Evolutionary conservation across 805 yeast genomes (phyloP).

Genomic region (Cyberlindnera sargentensis): DNA sequence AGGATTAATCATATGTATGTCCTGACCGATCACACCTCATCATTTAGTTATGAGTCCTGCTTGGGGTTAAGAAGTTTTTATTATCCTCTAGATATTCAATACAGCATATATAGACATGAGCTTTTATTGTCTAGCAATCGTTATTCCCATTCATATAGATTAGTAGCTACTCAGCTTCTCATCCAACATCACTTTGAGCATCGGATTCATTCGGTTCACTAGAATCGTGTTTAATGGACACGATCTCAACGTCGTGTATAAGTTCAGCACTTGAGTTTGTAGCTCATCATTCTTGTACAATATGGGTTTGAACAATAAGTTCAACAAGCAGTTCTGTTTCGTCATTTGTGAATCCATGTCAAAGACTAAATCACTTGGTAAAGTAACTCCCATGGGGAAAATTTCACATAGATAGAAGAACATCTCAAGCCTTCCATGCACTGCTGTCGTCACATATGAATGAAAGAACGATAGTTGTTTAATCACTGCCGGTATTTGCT

Average conservation of each 20-base stretch:
- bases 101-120: neutral
- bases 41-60: too few species aligned
- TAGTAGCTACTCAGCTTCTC: neutral
- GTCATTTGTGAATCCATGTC: conserved; percentile 9
- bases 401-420: conserved; percentile 20
- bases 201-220: conserved; percentile 14
- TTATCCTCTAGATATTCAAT: too few species aligned
- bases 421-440: conserved; percentile 12
- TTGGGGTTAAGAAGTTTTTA: too few species aligned
- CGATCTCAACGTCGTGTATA: conserved; percentile 7
- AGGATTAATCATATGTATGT: too few species aligned
- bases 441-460: neutral
- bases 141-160: neutral
- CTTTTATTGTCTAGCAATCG: neutral
- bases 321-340: conserved; percentile 4
- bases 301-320: conserved; percentile 15
- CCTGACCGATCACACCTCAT: too few species aligned
- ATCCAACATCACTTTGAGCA: conserved; percentile 5
- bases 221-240: conserved; percentile 11
- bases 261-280: conserved; percentile 5
- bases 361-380: conserved; percentile 11
- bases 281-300: conserved; percentile 6
- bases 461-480: neutral
- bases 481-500: too few species aligned
- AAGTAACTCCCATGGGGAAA: conserved; percentile 10